These are phyloP conservation scores for Trichosporon coremiiforme DNA, from an alignment of 1,284 basidiomycete species.

Conservation along the genomic window DNA sequence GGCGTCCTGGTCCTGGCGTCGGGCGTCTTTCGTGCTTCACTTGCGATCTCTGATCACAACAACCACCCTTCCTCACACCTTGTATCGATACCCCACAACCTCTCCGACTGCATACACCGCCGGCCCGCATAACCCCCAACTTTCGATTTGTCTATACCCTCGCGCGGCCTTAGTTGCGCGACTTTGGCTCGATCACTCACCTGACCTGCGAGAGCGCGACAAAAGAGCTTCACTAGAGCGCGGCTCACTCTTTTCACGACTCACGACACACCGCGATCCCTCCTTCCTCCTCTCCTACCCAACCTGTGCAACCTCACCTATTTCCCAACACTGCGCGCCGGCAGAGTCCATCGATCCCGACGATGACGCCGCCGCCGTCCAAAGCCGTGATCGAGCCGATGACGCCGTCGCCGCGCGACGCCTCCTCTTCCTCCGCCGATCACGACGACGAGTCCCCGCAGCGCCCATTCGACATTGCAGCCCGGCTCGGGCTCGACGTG, in stretches of 20 bases:
- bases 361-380: neutral
- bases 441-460: neutral
- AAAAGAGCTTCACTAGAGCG: neutral
- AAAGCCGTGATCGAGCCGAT: neutral
- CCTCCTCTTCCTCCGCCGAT: neutral
- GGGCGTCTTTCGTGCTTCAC: neutral
- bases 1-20: too few species aligned
- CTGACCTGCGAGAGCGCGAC: neutral
- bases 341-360: neutral
- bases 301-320: neutral
- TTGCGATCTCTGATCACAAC: slow-evolving; percentile 1
- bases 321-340: neutral
- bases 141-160: neutral
- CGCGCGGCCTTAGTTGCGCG: neutral
- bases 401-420: neutral
- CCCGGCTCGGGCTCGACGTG: neutral
- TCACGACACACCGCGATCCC: neutral
- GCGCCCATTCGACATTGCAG: neutral
- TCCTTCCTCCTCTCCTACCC: neutral
- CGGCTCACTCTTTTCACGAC: neutral
- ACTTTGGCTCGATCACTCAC: too few species aligned
- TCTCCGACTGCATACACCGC: neutral
- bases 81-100: neutral
- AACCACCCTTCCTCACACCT: neutral
- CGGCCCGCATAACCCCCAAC: neutral